Conservation (phyloP, 352 stramenopile species). For the Globisporangium paddicum region DNA sequence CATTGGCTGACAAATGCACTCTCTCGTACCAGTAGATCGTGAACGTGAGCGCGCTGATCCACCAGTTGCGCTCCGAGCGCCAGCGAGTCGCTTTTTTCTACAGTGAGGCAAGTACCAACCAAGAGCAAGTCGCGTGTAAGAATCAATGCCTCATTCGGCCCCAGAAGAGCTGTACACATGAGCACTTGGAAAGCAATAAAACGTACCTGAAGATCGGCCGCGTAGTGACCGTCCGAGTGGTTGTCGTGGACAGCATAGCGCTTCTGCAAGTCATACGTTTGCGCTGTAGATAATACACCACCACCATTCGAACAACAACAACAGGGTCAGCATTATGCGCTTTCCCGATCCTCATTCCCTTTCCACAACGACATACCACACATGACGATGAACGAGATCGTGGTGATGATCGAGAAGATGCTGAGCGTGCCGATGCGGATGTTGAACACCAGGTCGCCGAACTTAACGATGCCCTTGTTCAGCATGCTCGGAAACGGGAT, state of each 20-base stretch:
- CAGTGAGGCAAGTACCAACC: not conserved
- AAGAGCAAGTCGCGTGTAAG: not conserved
- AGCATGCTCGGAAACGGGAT: conserved; percentile 66
- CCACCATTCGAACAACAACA: not conserved
- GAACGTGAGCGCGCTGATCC: conserved; percentile 82
- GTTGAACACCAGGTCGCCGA: conserved; percentile 68
- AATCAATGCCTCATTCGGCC: not conserved
- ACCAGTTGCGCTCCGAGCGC: conserved; percentile 79
- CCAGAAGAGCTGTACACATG: not conserved
- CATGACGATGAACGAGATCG: conserved; percentile 66
- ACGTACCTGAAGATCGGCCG: conserved; percentile 61
- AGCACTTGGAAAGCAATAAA: no score
- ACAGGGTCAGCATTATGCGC: not conserved
- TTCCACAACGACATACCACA: conserved; percentile 16
- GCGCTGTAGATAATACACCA: conserved; percentile 21
- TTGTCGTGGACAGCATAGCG: conserved; percentile 37
- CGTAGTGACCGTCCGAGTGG: conserved; percentile 49
- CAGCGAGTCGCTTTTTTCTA: conserved; percentile 75
- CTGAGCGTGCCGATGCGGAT: conserved; percentile 68
- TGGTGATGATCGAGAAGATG: conserved; percentile 73
- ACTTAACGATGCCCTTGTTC: conserved; percentile 68
- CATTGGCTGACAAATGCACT: not conserved
- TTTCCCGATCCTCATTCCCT: not conserved
- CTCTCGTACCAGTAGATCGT: conserved; percentile 73
- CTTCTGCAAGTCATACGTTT: conserved; percentile 82